Base-by-base conservation (phyloP, 2,329 filamentous ascomycete species). In the Sarocladium kiliense region DNA sequence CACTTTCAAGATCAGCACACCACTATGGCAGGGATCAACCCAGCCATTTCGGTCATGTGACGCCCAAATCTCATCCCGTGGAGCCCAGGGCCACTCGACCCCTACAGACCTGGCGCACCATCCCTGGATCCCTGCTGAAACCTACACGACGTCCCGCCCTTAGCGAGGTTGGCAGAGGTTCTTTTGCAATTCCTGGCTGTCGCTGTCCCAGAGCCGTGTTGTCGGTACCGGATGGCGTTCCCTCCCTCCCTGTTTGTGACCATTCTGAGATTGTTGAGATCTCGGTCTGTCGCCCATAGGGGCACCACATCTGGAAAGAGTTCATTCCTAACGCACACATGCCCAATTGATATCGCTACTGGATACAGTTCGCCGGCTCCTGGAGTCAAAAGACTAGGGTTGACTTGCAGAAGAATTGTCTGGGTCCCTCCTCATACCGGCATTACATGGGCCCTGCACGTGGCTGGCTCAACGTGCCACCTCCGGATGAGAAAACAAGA, bases 191-290 rank as follows among this genome's bases (percentile, higher is more conserved):
- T 51, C 30, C 44, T 26, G 47, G 30, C 44, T 10, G 7, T 27
- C 47, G 26, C 26, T 51, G 44, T 51, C 47, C 47, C 47, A 51
- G 27, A 34, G 21, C 47, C 47, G 19, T 36, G 47, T 51, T 36
- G 30, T 51, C 47, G 47, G 47, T 3, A 19, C 47, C 27, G 30
- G 18, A 16, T 19, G 23, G 27, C 47, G 18, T 34, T 18, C 27
- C 11, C 18, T 23, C 19, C 19, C 27, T 18, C 16, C 21, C 30
- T 32, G 30, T 12, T 12, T 32, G 7, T 32, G 30, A 12, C 30
- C 30, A 32, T 32, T 32, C 12, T 12, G 30, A 32, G 30, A 6
- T 32, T 6, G 7, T 12, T 32, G 12, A n/a, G n/a, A n/a, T n/a
- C n/a, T n/a, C n/a, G n/a, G n/a, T n/a, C n/a, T n/a, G n/a, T n/a